A percentile compares a stretch with the other conserved stretches of the same genome.
phyloP scores from a whole-genome alignment of 2,329 filamentous ascomycete species.

The Allantophomopsis lycopodina region DNA sequence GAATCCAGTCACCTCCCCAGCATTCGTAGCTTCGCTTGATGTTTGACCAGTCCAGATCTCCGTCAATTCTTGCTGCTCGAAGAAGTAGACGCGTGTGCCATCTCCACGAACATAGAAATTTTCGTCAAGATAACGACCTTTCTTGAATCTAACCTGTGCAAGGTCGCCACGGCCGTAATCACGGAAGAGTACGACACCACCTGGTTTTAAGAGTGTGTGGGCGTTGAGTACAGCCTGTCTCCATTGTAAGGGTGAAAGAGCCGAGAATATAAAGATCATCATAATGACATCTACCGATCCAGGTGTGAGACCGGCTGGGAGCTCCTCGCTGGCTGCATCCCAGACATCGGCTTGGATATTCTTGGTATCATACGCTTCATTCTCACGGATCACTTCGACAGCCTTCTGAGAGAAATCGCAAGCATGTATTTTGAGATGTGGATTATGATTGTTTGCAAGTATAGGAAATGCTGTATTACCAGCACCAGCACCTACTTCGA shows the following conservation, averaged over 20 bases:
- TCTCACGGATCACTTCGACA: constrained; percentile 77
- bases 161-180: constrained; percentile 94
- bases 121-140: constrained; percentile 83
- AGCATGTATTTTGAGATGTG: constrained; percentile 70
- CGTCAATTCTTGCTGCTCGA: constrained; percentile 72
- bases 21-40: constrained; percentile 7
- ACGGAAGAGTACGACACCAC: constrained; percentile 86
- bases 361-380: constrained; percentile 60
- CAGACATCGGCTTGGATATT: constrained; percentile 84
- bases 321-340: constrained; percentile 62
- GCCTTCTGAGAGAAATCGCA: constrained; percentile 95
- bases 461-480: constrained; percentile 96
- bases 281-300: constrained; percentile 83
- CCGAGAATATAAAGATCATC: constrained; percentile 96
- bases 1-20: constrained; percentile 29
- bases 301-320: constrained; percentile 66
- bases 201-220: constrained; percentile 71
- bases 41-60: constrained; percentile 55
- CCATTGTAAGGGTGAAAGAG: constrained; percentile 78
- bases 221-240: constrained; percentile 68
- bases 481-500: constrained; percentile 90
- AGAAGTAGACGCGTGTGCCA: constrained; percentile 95
- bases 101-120: constrained; percentile 97
- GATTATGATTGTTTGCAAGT: constrained; percentile 71
- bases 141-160: constrained; percentile 94